A percentile compares a stretch with the other conserved stretches of the same genome.
phyloP scores from a whole-genome alignment of 331 rosid genomes.

The Malus hybrid region DNA sequence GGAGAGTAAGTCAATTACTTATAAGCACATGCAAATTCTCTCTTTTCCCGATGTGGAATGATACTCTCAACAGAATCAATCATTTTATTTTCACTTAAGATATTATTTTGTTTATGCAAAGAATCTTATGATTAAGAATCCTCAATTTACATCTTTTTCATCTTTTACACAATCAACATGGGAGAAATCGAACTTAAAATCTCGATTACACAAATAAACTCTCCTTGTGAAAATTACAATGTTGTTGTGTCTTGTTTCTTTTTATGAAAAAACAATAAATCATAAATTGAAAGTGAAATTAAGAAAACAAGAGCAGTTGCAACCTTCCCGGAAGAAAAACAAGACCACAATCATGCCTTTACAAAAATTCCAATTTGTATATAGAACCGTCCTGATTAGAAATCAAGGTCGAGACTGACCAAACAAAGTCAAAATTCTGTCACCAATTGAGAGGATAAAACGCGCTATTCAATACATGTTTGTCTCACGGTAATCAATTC shows the following conservation, averaged over 20 bases:
- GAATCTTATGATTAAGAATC: no score
- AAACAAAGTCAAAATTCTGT: neutral
- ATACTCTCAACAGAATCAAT: no score
- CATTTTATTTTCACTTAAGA: neutral
- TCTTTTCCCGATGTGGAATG: no score
- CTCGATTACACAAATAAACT: fast-evolving
- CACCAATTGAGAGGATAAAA: neutral
- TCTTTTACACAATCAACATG: no score
- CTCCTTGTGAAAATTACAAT: neutral
- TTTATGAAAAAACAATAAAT: neutral
- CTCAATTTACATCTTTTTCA: no score
- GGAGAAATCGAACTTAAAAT: no score
- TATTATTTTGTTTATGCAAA: no score
- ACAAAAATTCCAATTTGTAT: neutral
- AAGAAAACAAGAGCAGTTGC: neutral
- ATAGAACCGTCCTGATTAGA: neutral
- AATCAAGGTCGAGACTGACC: neutral
- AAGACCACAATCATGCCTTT: neutral
- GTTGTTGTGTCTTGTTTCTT: neutral
- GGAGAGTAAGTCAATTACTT: fast-evolving
- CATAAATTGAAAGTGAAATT: neutral
- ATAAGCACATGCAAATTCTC: no score
- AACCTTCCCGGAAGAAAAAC: neutral
- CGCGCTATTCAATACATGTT: neutral
- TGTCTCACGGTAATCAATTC: neutral